Conservation (phyloP, 2,329 filamentous ascomycete species). For the Trichoderma brevicompactum region DNA sequence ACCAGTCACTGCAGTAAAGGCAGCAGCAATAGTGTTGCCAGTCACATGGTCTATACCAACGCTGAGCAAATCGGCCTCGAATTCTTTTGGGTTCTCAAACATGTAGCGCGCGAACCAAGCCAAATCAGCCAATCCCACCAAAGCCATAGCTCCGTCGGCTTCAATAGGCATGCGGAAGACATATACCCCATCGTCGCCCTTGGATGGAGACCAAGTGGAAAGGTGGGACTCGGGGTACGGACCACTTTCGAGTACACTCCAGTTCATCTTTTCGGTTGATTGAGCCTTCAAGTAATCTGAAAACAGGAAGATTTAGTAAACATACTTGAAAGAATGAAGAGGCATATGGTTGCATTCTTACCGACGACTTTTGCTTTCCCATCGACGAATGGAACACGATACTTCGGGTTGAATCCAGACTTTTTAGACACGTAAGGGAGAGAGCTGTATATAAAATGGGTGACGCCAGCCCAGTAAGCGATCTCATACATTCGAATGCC, state of each 20-base stretch:
- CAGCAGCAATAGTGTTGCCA: conserved; percentile 23
- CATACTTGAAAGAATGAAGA: too few relatives aligned
- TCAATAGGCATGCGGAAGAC: conserved; percentile 21
- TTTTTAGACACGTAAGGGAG: conserved; percentile 29
- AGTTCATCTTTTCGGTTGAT: conserved; percentile 16
- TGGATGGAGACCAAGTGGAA: conserved; percentile 4
- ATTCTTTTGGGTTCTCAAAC: conserved; percentile 28
- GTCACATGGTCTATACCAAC: conserved; percentile 29
- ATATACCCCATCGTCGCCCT: conserved; percentile 3
- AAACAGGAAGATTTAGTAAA: not conserved
- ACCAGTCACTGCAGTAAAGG: conserved; percentile 29
- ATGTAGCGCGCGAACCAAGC: conserved; percentile 30
- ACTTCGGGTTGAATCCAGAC: conserved; percentile 27
- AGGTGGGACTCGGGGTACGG: conserved; percentile 24
- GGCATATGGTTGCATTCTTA: not conserved
- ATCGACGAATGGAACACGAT: conserved; percentile 25
- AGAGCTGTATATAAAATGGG: conserved; percentile 29
- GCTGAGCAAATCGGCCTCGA: conserved; percentile 28
- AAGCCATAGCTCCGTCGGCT: conserved; percentile 19
- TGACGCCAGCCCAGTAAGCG: conserved; percentile 24
- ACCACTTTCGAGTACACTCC: conserved; percentile 20
- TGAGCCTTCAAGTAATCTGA: conserved; percentile 21
- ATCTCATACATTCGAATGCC: conserved; percentile 32
- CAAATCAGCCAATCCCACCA: conserved; percentile 24
- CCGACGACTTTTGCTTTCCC: conserved; percentile 28